Evolutionary conservation across 1,139 yeast species (phyloP).

Genomic region (Debaryomyces robertsiae): DNA sequence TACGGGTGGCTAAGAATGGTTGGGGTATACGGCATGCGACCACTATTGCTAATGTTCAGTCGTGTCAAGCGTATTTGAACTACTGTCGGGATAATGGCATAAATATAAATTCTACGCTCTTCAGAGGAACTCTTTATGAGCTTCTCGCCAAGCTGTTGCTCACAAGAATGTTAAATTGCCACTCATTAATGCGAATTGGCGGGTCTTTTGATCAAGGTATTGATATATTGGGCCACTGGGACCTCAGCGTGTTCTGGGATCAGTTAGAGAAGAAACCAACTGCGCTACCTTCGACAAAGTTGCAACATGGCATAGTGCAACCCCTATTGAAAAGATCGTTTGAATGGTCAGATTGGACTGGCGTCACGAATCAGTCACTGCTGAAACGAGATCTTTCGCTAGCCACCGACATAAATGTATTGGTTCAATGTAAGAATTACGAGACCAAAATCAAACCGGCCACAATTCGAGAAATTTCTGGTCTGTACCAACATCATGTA

Average conservation of each 20-base stretch:
- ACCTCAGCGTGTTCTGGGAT: conserved; percentile 35
- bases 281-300: conserved; percentile 10
- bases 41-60: conserved; percentile 15
- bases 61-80: conserved; percentile 31
- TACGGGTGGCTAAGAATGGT: neutral
- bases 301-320: conserved; percentile 7
- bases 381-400: conserved; percentile 21
- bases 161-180: conserved; percentile 42
- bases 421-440: conserved; percentile 64
- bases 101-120: conserved; percentile 46
- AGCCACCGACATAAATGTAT: conserved; percentile 31
- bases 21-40: neutral
- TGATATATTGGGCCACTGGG: conserved; percentile 68
- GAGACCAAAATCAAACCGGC: conserved; percentile 50
- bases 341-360: conserved; percentile 16
- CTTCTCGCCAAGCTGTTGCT: conserved; percentile 53
- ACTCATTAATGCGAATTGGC: conserved; percentile 49
- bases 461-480: conserved; percentile 59
- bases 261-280: conserved; percentile 3
- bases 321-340: conserved; percentile 21
- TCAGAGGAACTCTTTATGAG: conserved; percentile 74
- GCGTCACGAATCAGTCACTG: conserved; percentile 4
- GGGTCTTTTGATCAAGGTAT: conserved; percentile 77
- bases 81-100: conserved; percentile 29
- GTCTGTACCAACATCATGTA: conserved; percentile 52